A percentile compares a stretch with the other conserved stretches of the same genome.
These are phyloP conservation scores for Haberlea rhodopensis DNA, from an alignment of 257 asterid genomes.

Conservation along the genomic window DNA sequence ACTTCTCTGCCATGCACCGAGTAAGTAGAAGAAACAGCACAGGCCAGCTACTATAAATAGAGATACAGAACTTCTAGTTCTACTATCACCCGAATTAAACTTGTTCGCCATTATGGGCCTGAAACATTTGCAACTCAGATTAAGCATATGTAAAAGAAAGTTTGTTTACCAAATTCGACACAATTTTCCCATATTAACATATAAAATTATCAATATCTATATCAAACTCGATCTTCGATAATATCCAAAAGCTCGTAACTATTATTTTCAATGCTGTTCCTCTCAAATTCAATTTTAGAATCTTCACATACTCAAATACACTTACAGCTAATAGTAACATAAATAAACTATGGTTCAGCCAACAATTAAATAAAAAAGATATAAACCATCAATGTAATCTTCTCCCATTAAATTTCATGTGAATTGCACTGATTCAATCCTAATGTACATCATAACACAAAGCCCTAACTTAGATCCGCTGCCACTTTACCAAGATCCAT, in stretches of 20 bases:
- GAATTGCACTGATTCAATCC: not conserved
- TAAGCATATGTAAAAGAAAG: conserved; percentile 15
- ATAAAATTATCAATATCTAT: not conserved
- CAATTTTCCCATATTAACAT: not conserved
- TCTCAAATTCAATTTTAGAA: no score
- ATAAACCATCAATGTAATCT: not conserved
- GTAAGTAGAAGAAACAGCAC: conserved; percentile 88
- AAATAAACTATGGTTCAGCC: not conserved
- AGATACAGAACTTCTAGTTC: conserved; percentile 79
- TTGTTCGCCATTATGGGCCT: conserved; percentile 77
- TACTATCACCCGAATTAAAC: conserved; percentile 55
- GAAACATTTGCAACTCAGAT: conserved; percentile 34
- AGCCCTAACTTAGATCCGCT: conserved; percentile 21
- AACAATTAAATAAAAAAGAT: not conserved
- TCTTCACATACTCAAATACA: not conserved
- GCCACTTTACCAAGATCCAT: conserved; percentile 29
- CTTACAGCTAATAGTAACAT: not conserved
- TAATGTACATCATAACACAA: not conserved
- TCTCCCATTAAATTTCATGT: not conserved
- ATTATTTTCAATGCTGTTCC: not conserved
- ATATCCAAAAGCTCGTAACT: conserved; percentile 6
- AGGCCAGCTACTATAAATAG: conserved; percentile 83
- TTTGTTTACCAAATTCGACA: not conserved
- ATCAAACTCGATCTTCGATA: conserved; percentile 8
- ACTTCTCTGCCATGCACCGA: conserved; percentile 98